Percentiles rank a stretch among this genome's conserved stretches.
These are phyloP conservation scores for Suillus occidentalis DNA, from an alignment of 768 basidiomycete species.

Conservation along the genomic window DNA sequence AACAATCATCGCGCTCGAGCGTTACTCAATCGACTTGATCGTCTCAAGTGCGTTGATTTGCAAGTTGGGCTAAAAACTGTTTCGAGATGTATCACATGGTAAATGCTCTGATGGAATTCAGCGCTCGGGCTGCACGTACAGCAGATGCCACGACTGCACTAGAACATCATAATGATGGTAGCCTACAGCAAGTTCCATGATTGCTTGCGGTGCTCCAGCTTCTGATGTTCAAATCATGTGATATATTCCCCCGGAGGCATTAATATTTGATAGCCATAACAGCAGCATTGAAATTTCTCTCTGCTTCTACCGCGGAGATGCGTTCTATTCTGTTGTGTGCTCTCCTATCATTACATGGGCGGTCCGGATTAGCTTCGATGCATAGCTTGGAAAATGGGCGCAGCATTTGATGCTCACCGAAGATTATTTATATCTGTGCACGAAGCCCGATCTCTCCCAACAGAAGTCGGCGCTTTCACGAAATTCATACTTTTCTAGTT, in stretches of 20 bases:
- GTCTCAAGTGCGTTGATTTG: not conserved
- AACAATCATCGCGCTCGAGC: not conserved
- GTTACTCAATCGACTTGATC: not conserved
- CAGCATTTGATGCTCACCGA: not conserved
- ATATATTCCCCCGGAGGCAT: not conserved
- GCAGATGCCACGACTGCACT: not conserved
- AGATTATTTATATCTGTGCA: not conserved
- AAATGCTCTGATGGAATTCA: not conserved
- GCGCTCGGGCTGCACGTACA: not conserved
- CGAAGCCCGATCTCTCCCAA: not conserved
- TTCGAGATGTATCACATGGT: not conserved
- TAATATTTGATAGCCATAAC: too few species aligned
- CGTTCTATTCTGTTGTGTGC: not conserved
- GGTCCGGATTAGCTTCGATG: not conserved
- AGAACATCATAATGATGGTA: not conserved
- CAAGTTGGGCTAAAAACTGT: not conserved
- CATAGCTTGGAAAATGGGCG: not conserved
- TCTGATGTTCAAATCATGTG: not conserved
- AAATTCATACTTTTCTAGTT: too few species aligned
- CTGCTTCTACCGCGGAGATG: not conserved
- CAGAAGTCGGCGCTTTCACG: too few species aligned
- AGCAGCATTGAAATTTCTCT: not conserved
- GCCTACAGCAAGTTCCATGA: not conserved
- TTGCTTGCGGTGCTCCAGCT: not conserved
- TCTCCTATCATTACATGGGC: too few species aligned